phyloP scores from a whole-genome alignment of 1,139 yeast genomes.

The Pichia sp. region DNA sequence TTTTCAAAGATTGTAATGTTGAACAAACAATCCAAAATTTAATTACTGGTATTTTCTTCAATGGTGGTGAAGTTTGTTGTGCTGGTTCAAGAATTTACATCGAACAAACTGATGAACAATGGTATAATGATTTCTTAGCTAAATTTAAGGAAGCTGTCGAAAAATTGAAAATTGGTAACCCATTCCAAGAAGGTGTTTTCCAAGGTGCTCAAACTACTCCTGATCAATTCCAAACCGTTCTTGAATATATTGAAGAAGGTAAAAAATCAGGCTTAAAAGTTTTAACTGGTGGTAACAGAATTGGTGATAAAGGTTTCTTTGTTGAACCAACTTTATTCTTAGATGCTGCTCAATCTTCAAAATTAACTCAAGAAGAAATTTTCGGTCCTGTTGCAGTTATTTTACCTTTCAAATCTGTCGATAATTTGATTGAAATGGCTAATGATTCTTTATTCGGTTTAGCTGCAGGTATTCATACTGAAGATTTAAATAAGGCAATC shows the following conservation, averaged over 20 bases:
- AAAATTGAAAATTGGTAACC: constrained; percentile 59
- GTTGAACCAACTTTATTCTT: constrained; percentile 75
- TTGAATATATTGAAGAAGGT: constrained; percentile 66
- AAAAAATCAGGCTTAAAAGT: constrained; percentile 68
- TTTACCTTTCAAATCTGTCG: constrained; percentile 63
- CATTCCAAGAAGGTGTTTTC: constrained; percentile 61
- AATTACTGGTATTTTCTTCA: constrained; percentile 60
- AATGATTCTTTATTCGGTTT: constrained; percentile 74
- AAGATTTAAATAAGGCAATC: constrained; percentile 49
- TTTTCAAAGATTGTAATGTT: constrained; percentile 66
- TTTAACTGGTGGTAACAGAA: constrained; percentile 71
- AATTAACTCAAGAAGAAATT: constrained; percentile 73
- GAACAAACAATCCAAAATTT: constrained; percentile 56
- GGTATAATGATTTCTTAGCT: constrained; percentile 59
- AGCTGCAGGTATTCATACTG: constrained; percentile 81
- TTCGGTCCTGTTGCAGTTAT: constrained; percentile 81
- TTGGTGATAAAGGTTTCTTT: constrained; percentile 64
- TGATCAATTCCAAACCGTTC: constrained; percentile 66
- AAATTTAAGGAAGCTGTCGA: constrained; percentile 50
- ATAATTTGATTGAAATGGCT: constrained; percentile 63
- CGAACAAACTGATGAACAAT: constrained; percentile 46
- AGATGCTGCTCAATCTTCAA: constrained; percentile 59
- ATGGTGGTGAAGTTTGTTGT: constrained; percentile 84
- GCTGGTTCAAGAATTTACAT: constrained; percentile 80
- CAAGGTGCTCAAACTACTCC: constrained; percentile 86